Conservation (phyloP, 1,284 basidiomycete species). For the Moesziomyces sp. region DNA sequence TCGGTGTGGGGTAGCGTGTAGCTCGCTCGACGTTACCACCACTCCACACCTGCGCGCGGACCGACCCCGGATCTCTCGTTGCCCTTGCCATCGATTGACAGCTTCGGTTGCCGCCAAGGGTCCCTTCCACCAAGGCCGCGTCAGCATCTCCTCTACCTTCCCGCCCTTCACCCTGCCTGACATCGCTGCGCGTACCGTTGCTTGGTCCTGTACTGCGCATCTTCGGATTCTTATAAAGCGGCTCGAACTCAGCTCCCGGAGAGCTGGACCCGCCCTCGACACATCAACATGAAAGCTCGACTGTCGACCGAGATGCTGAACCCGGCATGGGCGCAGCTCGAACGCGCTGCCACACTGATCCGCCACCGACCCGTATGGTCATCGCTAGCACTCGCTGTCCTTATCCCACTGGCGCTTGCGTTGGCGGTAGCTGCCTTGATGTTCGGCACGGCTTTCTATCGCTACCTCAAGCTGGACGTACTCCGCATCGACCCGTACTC, state of each 20-base stretch:
- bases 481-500: constrained; percentile 39
- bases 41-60: too few species aligned
- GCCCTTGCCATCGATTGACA: not conserved
- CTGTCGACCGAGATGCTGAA: constrained; percentile 2
- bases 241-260: too few species aligned
- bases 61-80: too few species aligned
- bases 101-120: not conserved
- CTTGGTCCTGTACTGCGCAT: not conserved
- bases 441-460: constrained; percentile 11
- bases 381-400: constrained; percentile 5
- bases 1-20: too few species aligned
- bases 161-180: not conserved
- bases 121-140: not conserved
- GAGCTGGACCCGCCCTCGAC: not conserved
- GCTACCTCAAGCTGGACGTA: constrained; percentile 24
- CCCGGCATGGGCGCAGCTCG: not conserved
- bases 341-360: constrained; percentile 1
- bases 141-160: not conserved
- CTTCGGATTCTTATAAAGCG: too few species aligned
- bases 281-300: constrained; percentile 18
- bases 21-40: too few species aligned
- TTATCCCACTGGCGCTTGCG: constrained; percentile 6
- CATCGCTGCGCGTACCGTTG: not conserved
- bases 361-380: constrained; percentile 14
- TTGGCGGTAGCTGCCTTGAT: not conserved